Evolutionary conservation across 441 rosid species (phyloP).

Genomic region (Pelargonium australe): DNA sequence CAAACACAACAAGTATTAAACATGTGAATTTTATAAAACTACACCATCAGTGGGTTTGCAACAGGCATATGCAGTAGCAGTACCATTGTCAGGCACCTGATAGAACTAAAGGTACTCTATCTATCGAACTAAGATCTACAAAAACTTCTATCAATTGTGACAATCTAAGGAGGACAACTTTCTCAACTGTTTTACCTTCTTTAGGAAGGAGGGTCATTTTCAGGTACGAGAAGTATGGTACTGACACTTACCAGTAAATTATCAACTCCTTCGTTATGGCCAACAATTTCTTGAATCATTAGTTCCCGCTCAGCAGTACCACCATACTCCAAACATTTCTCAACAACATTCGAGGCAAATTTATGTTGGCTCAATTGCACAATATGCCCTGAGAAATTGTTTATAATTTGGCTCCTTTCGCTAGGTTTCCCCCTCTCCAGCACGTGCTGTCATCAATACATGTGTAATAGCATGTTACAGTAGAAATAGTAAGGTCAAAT

Average conservation of each 20-base stretch:
- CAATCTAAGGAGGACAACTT: background rate
- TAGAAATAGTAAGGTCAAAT: background rate
- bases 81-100: too few relatives aligned
- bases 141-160: background rate
- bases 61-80: too few relatives aligned
- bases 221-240: background rate
- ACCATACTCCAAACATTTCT: constrained; percentile 27
- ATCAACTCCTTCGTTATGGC: constrained; percentile 24
- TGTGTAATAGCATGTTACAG: constrained; percentile 5
- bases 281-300: constrained; percentile 22
- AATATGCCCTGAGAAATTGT: constrained; percentile 23
- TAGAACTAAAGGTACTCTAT: too few relatives aligned
- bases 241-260: constrained; percentile 23
- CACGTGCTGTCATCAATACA: constrained; percentile 23
- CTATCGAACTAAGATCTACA: too few relatives aligned
- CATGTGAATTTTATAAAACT: too few relatives aligned
- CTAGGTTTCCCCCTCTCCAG: constrained; percentile 25
- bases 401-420: constrained; percentile 24
- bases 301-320: constrained; percentile 23
- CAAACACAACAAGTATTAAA: background rate
- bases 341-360: constrained; percentile 28
- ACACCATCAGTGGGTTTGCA: too few relatives aligned
- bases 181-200: background rate
- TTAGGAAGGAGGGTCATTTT: background rate
- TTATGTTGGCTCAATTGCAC: constrained; percentile 28